These are phyloP conservation scores for Agrocybe chaxingu DNA, from an alignment of 768 basidiomycete genomes.

Conservation along the genomic window DNA sequence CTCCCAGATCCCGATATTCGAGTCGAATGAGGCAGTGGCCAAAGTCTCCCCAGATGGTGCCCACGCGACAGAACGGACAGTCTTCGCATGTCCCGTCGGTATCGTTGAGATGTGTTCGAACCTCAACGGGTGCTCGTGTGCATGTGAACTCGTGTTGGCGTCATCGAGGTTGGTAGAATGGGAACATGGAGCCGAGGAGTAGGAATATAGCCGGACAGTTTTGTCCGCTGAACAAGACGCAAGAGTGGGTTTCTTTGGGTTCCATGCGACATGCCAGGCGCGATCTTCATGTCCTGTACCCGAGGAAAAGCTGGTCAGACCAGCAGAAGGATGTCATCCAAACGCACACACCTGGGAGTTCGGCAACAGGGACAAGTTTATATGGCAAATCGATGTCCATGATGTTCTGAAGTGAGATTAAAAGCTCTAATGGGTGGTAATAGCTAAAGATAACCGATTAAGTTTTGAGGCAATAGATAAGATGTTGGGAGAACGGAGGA, in stretches of 20 bases:
- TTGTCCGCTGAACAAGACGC: slow-evolving; percentile 97
- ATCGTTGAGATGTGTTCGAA: slow-evolving; percentile 66
- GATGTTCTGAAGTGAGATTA: background rate
- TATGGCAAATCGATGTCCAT: slow-evolving; percentile 23
- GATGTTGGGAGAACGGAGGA: background rate
- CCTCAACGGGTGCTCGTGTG: slow-evolving; percentile 9
- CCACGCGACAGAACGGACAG: slow-evolving; percentile 87
- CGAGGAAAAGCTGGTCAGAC: background rate
- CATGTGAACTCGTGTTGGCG: slow-evolving; percentile 9
- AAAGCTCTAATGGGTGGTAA: background rate
- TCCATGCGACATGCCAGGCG: slow-evolving; percentile 90
- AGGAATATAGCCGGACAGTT: slow-evolving; percentile 81
- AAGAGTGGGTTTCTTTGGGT: slow-evolving; percentile 73
- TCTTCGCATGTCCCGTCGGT: slow-evolving; percentile 81
- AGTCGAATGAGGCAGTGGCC: slow-evolving; percentile 92
- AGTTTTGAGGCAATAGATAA: background rate
- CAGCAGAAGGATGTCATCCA: background rate
- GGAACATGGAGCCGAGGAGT: slow-evolving; percentile 28
- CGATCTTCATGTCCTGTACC: slow-evolving; percentile 71
- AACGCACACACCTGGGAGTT: slow-evolving; percentile 25
- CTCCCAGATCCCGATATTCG: slow-evolving; percentile 89
- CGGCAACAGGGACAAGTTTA: slow-evolving; percentile 27
- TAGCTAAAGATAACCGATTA: background rate
- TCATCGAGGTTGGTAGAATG: background rate
- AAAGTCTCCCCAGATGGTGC: slow-evolving; percentile 82